Evolutionary conservation across 2,329 filamentous ascomycete species (phyloP).

Genomic region (Fusarium veterinarium): DNA sequence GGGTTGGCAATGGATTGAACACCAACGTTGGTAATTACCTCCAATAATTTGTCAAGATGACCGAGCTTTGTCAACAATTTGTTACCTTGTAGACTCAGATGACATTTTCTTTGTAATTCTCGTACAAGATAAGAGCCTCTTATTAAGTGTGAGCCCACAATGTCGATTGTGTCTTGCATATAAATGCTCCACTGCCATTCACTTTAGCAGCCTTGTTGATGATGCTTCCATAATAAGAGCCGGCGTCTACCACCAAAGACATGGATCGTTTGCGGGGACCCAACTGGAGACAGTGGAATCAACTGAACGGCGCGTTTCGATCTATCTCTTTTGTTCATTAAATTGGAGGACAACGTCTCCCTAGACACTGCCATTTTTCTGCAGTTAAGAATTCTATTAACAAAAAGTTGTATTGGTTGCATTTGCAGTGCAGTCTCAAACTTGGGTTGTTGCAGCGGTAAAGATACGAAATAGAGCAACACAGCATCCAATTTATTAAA

Average conservation of each 20-base stretch:
- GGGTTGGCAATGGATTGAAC: background rate
- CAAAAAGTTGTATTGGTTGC: background rate
- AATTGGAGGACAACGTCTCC: constrained; percentile 1
- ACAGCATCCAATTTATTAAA: background rate
- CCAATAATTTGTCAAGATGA: background rate
- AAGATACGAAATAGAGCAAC: background rate
- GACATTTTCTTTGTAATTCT: background rate
- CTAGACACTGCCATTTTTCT: background rate
- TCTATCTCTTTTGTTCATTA: background rate
- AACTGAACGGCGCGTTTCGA: background rate
- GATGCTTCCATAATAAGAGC: background rate
- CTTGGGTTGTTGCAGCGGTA: background rate
- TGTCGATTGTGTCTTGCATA: background rate
- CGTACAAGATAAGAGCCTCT: background rate
- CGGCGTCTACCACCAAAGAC: constrained; percentile 1
- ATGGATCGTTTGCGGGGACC: constrained; percentile 32
- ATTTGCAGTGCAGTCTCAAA: background rate
- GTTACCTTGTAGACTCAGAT: background rate
- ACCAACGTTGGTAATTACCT: background rate
- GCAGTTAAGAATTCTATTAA: background rate
- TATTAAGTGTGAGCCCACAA: background rate
- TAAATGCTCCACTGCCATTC: background rate
- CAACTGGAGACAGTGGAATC: background rate
- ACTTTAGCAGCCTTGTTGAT: background rate
- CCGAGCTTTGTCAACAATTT: background rate